A percentile compares a stretch with the other conserved stretches of the same genome.
phyloP scores from a whole-genome alignment of 306 rosid species.

The Dryas alaskensis region DNA sequence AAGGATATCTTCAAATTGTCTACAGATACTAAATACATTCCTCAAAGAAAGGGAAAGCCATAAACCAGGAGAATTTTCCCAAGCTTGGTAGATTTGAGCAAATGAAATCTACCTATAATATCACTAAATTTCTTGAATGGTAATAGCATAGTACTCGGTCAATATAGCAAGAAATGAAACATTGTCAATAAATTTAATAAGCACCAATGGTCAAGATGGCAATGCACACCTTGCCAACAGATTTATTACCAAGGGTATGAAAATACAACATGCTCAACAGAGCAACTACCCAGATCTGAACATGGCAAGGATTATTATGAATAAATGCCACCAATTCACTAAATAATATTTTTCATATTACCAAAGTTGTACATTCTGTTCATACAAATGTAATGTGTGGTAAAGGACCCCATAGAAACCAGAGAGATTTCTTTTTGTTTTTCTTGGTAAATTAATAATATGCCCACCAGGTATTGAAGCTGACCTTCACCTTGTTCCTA shows the following conservation, averaged over 20 bases:
- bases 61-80: not conserved
- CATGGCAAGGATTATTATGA: not conserved
- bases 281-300: constrained; percentile 2
- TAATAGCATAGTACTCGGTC: not conserved
- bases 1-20: not conserved
- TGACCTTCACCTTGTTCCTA: not conserved
- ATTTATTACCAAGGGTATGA: not conserved
- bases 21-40: constrained; percentile 6
- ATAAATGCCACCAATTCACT: not conserved
- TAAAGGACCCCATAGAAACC: constrained; percentile 7
- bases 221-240: not conserved
- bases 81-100: not conserved
- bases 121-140: not conserved
- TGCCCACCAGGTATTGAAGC: not conserved
- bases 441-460: not conserved
- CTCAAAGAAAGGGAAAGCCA: not conserved
- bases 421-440: constrained; percentile 4
- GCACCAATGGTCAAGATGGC: not conserved
- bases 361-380: not conserved
- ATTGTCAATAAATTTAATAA: not conserved
- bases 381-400: not conserved
- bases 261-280: not conserved
- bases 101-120: not conserved
- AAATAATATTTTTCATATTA: not conserved
- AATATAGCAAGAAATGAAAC: not conserved